Conservation (phyloP, 495 filamentous ascomycete genomes). For the Gamarada debralockiae region DNA sequence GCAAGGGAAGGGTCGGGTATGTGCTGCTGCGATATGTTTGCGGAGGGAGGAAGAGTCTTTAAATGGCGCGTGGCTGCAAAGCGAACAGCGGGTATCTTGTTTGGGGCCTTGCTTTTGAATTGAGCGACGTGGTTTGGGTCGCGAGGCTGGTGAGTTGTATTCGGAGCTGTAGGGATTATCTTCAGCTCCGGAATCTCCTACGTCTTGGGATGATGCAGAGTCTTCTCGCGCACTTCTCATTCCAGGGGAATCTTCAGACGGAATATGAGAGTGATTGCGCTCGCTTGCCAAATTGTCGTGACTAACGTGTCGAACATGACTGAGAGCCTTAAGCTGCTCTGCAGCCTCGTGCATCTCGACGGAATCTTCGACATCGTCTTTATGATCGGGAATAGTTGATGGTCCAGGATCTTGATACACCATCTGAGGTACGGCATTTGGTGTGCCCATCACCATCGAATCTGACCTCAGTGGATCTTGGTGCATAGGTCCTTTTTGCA, state of each 20-base stretch:
- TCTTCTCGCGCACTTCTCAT: constrained; percentile 36
- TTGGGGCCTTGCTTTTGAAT: constrained; percentile 47
- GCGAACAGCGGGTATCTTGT: constrained; percentile 49
- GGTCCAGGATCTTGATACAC: constrained; percentile 18
- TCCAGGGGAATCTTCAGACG: constrained; percentile 28
- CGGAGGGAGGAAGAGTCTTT: constrained; percentile 53
- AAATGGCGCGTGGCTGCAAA: constrained; percentile 54
- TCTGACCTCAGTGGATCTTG: constrained; percentile 10
- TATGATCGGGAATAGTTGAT: constrained; percentile 22
- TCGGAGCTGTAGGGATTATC: constrained; percentile 32
- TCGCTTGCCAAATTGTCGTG: constrained; percentile 32
- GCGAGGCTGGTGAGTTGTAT: constrained; percentile 37
- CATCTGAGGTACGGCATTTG: constrained; percentile 13
- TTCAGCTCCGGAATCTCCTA: constrained; percentile 36
- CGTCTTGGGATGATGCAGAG: constrained; percentile 36
- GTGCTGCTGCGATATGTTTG: constrained; percentile 57
- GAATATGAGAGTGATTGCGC: constrained; percentile 24
- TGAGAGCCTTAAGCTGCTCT: constrained; percentile 54
- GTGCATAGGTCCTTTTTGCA: neutral
- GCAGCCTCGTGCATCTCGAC: constrained; percentile 57
- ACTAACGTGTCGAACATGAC: constrained; percentile 46
- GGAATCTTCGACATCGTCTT: constrained; percentile 51
- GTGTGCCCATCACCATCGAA: constrained; percentile 9
- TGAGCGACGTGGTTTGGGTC: constrained; percentile 41
- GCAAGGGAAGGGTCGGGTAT: constrained; percentile 75